Conservation (phyloP, 2,329 filamentous ascomycete genomes). For the Xylaria digitata region DNA sequence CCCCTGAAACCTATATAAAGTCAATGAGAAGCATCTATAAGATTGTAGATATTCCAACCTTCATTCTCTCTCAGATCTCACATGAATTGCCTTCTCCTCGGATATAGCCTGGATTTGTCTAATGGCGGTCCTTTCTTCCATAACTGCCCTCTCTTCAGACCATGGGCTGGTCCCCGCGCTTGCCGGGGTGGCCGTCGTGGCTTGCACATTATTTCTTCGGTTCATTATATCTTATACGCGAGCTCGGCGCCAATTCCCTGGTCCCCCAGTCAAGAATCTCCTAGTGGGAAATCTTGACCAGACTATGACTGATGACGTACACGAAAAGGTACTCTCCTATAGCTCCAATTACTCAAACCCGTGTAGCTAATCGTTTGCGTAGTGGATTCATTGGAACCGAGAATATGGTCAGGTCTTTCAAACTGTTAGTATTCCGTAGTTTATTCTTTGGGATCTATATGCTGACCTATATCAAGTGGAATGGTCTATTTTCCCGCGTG, state of each 20-base stretch:
- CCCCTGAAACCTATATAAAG: conserved; percentile 16
- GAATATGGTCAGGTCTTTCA: conserved; percentile 35
- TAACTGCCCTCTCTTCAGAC: conserved; percentile 20
- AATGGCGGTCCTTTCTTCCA: conserved; percentile 31
- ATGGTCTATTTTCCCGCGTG: conserved; percentile 33
- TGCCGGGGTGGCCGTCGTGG: conserved; percentile 17
- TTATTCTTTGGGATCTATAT: not conserved
- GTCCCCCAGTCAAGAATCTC: conserved; percentile 32
- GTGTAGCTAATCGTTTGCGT: conserved; percentile 4
- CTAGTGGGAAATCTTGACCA: conserved; percentile 32
- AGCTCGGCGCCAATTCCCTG: conserved; percentile 35
- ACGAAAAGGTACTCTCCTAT: conserved; percentile 25
- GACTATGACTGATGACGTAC: conserved; percentile 33
- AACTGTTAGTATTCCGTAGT: conserved; percentile 20
- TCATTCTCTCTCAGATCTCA: not conserved
- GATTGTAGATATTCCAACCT: not conserved
- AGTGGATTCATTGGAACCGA: conserved; percentile 37
- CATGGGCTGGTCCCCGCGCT: conserved; percentile 26
- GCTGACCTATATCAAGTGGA: conserved; percentile 28
- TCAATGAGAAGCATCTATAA: not conserved
- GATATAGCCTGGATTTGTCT: not conserved
- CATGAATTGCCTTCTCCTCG: not conserved
- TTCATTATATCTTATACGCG: conserved; percentile 32
- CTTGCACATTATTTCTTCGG: conserved; percentile 14
- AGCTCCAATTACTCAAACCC: not conserved